Percentiles rank a stretch among this genome's conserved stretches.
phyloP scores from a whole-genome alignment of 345 rosid species.

The Viola odorata region DNA sequence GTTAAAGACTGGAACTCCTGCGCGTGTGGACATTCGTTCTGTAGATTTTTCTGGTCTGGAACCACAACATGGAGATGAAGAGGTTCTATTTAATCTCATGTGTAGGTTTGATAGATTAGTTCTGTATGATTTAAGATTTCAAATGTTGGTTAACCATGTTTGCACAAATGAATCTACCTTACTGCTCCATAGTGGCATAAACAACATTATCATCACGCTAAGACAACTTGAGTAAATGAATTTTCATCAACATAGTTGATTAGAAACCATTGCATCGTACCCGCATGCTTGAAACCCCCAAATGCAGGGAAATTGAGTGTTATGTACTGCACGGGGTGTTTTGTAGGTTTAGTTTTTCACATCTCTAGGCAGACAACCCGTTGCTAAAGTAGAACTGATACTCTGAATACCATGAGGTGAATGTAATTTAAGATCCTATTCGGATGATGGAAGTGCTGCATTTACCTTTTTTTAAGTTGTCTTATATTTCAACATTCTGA shows the following conservation, averaged over 20 bases:
- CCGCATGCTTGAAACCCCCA: too few species aligned
- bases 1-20: constrained; percentile 93
- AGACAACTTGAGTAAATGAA: too few species aligned
- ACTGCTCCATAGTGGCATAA: too few species aligned
- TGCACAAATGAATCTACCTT: not conserved
- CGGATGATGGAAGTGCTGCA: not conserved
- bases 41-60: constrained; percentile 82
- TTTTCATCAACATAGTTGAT: too few species aligned
- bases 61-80: constrained; percentile 93
- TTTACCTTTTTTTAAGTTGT: not conserved
- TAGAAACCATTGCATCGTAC: too few species aligned
- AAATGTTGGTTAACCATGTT: not conserved
- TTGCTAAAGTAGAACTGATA: not conserved
- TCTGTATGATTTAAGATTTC: constrained; percentile 18
- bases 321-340: too few species aligned
- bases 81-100: constrained; percentile 52
- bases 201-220: too few species aligned
- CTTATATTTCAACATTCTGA: constrained; percentile 17
- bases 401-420: not conserved
- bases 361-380: not conserved
- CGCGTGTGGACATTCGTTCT: constrained; percentile 85
- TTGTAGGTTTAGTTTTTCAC: not conserved
- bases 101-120: constrained; percentile 27
- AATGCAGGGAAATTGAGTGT: too few species aligned
- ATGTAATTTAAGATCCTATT: not conserved